phyloP scores from a whole-genome alignment of 2,329 filamentous ascomycete species.

The Stylonectria norvegica region DNA sequence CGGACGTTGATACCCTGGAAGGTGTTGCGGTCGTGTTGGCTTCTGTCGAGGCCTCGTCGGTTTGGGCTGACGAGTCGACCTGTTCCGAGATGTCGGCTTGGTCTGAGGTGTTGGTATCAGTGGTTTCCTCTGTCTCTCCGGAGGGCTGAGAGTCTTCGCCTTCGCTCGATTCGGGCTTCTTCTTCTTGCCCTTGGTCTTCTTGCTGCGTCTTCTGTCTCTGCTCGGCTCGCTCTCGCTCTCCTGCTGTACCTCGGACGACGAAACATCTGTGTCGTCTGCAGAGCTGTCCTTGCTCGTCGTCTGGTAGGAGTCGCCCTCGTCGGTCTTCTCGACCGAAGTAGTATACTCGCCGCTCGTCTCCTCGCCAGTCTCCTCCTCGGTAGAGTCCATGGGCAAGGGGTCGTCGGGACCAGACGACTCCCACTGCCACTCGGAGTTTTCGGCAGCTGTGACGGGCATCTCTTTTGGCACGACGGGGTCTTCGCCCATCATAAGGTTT shows the following conservation, averaged over 20 bases:
- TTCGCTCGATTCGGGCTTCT: not conserved
- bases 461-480: slow-evolving; percentile 1
- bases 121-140: not conserved
- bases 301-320: too few relatives aligned
- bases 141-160: not conserved
- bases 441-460: too few relatives aligned
- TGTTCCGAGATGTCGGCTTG: too few relatives aligned
- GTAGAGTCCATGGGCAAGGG: too few relatives aligned
- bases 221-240: too few relatives aligned
- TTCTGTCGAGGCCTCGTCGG: slow-evolving; percentile 5
- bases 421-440: too few relatives aligned
- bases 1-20: slow-evolving; percentile 1
- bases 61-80: not conserved
- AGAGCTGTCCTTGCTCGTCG: not conserved
- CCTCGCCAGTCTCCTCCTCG: too few relatives aligned
- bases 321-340: too few relatives aligned
- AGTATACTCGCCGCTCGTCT: too few relatives aligned
- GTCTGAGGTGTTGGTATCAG: slow-evolving; percentile 8
- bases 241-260: too few relatives aligned
- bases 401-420: too few relatives aligned
- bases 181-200: not conserved
- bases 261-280: not conserved
- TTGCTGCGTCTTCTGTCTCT: not conserved
- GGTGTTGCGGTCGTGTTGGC: slow-evolving; percentile 3
- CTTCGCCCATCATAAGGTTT: not conserved